These are phyloP conservation scores for Trichoderma gracile DNA, from an alignment of 2,329 filamentous ascomycete species.

Conservation along the genomic window DNA sequence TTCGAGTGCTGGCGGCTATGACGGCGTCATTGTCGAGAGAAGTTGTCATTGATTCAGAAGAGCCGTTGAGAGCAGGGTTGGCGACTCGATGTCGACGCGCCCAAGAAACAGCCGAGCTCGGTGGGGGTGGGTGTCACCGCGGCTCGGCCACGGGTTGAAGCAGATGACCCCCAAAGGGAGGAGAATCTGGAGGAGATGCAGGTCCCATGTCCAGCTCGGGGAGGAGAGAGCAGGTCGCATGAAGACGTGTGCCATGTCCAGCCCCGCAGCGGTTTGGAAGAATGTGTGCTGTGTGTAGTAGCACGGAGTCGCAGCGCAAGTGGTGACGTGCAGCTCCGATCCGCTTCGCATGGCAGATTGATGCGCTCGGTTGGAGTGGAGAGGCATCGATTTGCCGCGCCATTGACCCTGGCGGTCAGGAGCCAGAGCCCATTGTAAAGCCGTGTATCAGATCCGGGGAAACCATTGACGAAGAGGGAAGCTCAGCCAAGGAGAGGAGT, in stretches of 20 bases:
- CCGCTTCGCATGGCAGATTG: constrained; percentile 24
- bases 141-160: constrained; percentile 14
- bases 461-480: constrained; percentile 14
- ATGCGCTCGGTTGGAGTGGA: neutral
- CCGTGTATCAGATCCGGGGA: constrained; percentile 13
- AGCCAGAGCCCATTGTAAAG: neutral
- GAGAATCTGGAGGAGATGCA: neutral
- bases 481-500: constrained; percentile 7
- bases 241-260: constrained; percentile 13
- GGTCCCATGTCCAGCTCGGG: constrained; percentile 25
- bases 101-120: constrained; percentile 16
- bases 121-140: constrained; percentile 10
- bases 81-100: constrained; percentile 25
- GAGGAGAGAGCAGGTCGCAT: constrained; percentile 13
- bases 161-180: constrained; percentile 24
- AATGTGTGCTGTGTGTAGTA: neutral
- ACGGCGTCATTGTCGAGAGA: constrained; percentile 11
- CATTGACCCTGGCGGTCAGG: constrained; percentile 1
- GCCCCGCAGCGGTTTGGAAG: constrained; percentile 26
- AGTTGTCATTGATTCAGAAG: constrained; percentile 1
- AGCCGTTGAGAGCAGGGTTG: constrained; percentile 26
- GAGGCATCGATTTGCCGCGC: neutral
- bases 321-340: constrained; percentile 26
- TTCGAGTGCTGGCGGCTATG: constrained; percentile 7
- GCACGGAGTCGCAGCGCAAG: constrained; percentile 11